Evolutionary conservation across 2,329 filamentous ascomycete genomes (phyloP).

Genomic region (Byssochlamys sp.): DNA sequence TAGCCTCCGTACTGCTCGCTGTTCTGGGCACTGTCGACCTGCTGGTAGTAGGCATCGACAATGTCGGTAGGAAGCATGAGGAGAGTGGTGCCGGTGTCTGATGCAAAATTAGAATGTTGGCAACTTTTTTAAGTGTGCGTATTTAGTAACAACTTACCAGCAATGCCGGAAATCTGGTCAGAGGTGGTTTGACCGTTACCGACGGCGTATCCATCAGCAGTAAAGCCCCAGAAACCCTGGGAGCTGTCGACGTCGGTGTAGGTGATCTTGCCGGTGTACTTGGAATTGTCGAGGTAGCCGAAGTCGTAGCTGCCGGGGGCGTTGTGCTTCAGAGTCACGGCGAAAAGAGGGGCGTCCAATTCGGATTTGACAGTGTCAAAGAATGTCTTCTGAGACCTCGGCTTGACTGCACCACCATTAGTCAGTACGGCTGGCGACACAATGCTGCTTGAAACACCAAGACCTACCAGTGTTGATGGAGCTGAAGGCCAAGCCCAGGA

Average conservation of each 20-base stretch:
- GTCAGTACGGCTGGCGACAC: neutral
- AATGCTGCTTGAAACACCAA: neutral
- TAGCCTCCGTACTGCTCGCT: constrained; percentile 43
- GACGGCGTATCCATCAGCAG: constrained; percentile 46
- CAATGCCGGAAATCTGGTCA: constrained; percentile 46
- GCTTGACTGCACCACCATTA: constrained; percentile 29
- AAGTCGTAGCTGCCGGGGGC: constrained; percentile 47
- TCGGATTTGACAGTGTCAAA: constrained; percentile 49
- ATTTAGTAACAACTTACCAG: constrained; percentile 20
- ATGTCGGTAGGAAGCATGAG: constrained; percentile 48
- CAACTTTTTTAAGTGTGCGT: neutral
- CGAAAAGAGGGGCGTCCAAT: constrained; percentile 45
- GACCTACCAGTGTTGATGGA: constrained; percentile 44
- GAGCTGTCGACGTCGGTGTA: constrained; percentile 48
- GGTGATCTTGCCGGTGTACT: constrained; percentile 50
- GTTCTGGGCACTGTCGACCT: constrained; percentile 42
- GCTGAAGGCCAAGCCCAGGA: constrained; percentile 53
- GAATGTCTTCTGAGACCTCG: constrained; percentile 46
- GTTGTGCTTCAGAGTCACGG: constrained; percentile 46
- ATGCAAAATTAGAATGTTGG: neutral
- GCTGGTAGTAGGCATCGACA: constrained; percentile 50
- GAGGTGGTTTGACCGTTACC: constrained; percentile 35
- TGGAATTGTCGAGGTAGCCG: constrained; percentile 48
- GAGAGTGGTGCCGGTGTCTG: constrained; percentile 61
- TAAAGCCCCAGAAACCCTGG: constrained; percentile 57